phyloP scores from a whole-genome alignment of 1,284 basidiomycete species.

The Puccinia horiana region DNA sequence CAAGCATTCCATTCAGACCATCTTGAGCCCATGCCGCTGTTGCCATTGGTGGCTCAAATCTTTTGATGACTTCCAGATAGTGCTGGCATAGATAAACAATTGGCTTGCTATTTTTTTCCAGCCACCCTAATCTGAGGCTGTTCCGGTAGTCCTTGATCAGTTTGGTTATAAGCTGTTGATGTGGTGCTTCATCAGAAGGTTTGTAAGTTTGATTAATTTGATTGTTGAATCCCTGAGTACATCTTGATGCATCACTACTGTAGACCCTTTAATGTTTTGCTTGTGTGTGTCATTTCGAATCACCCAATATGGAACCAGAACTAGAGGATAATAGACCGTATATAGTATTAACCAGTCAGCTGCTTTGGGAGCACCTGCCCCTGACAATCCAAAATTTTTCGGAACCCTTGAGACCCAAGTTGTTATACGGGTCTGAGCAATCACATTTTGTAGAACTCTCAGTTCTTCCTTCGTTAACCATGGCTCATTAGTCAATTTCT shows the following conservation, averaged over 20 bases:
- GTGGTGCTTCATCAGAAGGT: neutral
- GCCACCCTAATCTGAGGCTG: neutral
- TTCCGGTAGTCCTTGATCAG: neutral
- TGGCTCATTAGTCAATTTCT: neutral
- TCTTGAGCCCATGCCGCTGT: neutral
- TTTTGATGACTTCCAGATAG: neutral
- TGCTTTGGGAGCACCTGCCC: neutral
- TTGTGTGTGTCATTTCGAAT: neutral
- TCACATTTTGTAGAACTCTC: neutral
- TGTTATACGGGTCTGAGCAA: neutral
- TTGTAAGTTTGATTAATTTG: neutral
- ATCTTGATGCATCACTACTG: neutral
- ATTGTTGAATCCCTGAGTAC: neutral
- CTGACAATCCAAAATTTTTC: neutral
- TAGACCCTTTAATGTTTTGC: neutral
- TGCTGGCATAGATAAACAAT: neutral
- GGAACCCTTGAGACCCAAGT: slow-evolving; percentile 28
- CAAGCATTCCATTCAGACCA: neutral
- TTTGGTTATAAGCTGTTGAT: neutral
- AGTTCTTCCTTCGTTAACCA: neutral
- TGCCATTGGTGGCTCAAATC: neutral
- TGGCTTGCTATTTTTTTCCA: neutral
- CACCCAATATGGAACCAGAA: neutral
- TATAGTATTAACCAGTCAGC: slow-evolving; percentile 24
- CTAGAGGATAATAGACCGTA: slow-evolving; percentile 14